Evolutionary conservation across 768 basidiomycete species (phyloP).

Genomic region (Dendrothele bispora): DNA sequence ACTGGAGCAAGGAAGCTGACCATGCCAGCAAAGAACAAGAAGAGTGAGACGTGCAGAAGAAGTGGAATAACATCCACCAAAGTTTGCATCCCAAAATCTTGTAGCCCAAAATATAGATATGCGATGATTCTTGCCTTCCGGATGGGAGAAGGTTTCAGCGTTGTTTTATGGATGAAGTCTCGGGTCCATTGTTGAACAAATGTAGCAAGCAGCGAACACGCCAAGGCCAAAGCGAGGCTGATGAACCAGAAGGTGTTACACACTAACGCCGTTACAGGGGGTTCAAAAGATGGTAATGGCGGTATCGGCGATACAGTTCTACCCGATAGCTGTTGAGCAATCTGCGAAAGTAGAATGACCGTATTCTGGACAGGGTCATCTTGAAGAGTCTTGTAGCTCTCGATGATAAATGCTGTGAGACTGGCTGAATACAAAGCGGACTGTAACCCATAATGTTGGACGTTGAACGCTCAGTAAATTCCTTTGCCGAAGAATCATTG

Average conservation of each 20-base stretch:
- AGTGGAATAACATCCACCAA: slow-evolving; percentile 42
- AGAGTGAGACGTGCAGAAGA: slow-evolving; percentile 48
- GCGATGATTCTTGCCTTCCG: slow-evolving; percentile 40
- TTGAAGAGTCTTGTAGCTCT: slow-evolving; percentile 32
- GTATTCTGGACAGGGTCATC: slow-evolving; percentile 24
- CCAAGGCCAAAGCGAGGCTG: slow-evolving; percentile 41
- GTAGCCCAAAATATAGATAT: slow-evolving; percentile 37
- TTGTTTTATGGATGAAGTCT: slow-evolving; percentile 33
- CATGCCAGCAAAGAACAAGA: slow-evolving; percentile 50
- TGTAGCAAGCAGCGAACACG: slow-evolving; percentile 41
- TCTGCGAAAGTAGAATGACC: slow-evolving; percentile 26
- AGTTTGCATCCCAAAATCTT: slow-evolving; percentile 34
- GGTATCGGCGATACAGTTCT: slow-evolving; percentile 1
- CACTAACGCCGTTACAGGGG: slow-evolving; percentile 27
- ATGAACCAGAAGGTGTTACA: slow-evolving; percentile 46
- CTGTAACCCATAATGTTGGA: too few relatives aligned
- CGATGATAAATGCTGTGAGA: slow-evolving; percentile 36
- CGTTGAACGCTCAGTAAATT: too few relatives aligned
- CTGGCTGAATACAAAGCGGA: slow-evolving; percentile 41
- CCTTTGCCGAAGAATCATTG: too few relatives aligned
- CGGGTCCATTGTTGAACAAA: slow-evolving; percentile 50
- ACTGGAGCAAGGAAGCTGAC: slow-evolving; percentile 41
- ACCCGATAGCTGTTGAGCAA: slow-evolving; percentile 27
- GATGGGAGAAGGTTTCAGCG: slow-evolving; percentile 30
- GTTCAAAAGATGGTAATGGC: slow-evolving; percentile 16